A percentile compares a stretch with the other conserved stretches of the same genome.
Conservation (phyloP, 1,284 basidiomycete genomes). For the Grifola frondosa region DNA sequence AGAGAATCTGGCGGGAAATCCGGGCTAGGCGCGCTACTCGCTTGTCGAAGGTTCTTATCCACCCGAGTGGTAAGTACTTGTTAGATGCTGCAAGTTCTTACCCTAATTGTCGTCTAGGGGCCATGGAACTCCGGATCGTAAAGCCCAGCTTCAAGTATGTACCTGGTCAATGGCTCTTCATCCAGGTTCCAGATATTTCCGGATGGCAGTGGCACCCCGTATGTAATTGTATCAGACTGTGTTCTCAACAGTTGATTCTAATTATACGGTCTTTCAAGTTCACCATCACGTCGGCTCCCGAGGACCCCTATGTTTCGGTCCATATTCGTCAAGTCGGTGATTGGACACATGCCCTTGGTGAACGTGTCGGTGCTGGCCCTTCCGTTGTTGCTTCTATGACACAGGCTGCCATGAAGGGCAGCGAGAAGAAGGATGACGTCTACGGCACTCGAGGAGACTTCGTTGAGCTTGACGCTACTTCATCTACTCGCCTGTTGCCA, state of each 20-base stretch:
- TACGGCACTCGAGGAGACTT: slow-evolving; percentile 65
- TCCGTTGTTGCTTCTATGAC: slow-evolving; percentile 74
- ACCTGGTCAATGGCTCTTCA: slow-evolving; percentile 88
- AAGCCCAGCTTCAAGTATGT: slow-evolving; percentile 89
- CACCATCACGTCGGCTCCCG: slow-evolving; percentile 90
- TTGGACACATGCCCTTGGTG: slow-evolving; percentile 79
- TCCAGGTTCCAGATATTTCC: slow-evolving; percentile 84
- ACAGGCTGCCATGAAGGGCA: slow-evolving; percentile 69
- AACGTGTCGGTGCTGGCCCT: slow-evolving; percentile 79
- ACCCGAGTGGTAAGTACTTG: slow-evolving; percentile 66
- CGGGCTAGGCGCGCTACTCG: slow-evolving; percentile 73
- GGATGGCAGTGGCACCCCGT: slow-evolving; percentile 90
- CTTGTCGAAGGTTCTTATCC: slow-evolving; percentile 78
- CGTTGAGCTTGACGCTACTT: slow-evolving; percentile 66
- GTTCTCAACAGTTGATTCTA: neutral
- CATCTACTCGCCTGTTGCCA: slow-evolving; percentile 56
- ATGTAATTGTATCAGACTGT: slow-evolving; percentile 27
- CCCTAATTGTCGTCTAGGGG: slow-evolving; percentile 43
- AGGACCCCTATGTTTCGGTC: slow-evolving; percentile 85
- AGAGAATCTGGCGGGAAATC: slow-evolving; percentile 79
- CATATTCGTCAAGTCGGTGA: slow-evolving; percentile 92
- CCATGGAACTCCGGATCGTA: slow-evolving; percentile 86
- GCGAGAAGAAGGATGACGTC: slow-evolving; percentile 54
- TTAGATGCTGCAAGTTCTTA: neutral
- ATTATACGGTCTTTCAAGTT: slow-evolving; percentile 49